phyloP scores from a whole-genome alignment of 371 early-diverging fungal genomes.

The Smittium culicis region DNA sequence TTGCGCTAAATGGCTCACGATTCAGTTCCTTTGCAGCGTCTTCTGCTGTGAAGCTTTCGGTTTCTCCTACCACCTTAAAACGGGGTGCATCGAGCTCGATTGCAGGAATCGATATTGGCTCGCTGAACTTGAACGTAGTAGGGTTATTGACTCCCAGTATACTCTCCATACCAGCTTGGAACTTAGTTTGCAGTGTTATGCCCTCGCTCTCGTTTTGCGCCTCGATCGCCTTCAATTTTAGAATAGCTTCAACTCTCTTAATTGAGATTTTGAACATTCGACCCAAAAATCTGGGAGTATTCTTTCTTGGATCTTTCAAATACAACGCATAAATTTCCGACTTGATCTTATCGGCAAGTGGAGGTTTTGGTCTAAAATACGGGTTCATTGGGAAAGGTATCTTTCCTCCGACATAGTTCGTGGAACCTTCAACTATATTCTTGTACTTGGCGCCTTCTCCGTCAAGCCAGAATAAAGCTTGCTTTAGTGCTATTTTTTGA shows the following conservation, averaged over 20 bases:
- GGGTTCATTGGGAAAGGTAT: slow-evolving; percentile 82
- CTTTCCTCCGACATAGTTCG: slow-evolving; percentile 17
- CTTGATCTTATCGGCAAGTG: slow-evolving; percentile 52
- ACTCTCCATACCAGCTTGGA: slow-evolving; percentile 67
- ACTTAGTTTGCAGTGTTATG: slow-evolving; percentile 41
- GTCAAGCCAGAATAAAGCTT: slow-evolving; percentile 19
- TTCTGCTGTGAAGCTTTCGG: slow-evolving; percentile 44
- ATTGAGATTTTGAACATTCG: slow-evolving; percentile 59
- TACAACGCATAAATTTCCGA: slow-evolving; percentile 61
- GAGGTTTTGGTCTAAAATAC: slow-evolving; percentile 61
- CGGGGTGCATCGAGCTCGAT: slow-evolving; percentile 49
- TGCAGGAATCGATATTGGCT: slow-evolving; percentile 48
- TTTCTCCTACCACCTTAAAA: slow-evolving; percentile 68
- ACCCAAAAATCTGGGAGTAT: slow-evolving; percentile 63
- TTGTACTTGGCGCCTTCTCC: slow-evolving; percentile 17
- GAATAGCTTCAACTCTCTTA: slow-evolving; percentile 75
- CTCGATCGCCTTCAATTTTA: slow-evolving; percentile 69
- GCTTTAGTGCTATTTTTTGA: background rate
- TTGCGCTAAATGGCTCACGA: slow-evolving; percentile 53
- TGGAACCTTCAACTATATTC: slow-evolving; percentile 9
- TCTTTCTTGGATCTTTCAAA: slow-evolving; percentile 37
- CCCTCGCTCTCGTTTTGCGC: slow-evolving; percentile 46
- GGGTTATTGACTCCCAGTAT: slow-evolving; percentile 47
- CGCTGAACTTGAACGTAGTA: slow-evolving; percentile 22
- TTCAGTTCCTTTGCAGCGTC: slow-evolving; percentile 70